Base-by-base conservation (phyloP, 305 asterid genomes). In the Fraxinus baroniana region DNA sequence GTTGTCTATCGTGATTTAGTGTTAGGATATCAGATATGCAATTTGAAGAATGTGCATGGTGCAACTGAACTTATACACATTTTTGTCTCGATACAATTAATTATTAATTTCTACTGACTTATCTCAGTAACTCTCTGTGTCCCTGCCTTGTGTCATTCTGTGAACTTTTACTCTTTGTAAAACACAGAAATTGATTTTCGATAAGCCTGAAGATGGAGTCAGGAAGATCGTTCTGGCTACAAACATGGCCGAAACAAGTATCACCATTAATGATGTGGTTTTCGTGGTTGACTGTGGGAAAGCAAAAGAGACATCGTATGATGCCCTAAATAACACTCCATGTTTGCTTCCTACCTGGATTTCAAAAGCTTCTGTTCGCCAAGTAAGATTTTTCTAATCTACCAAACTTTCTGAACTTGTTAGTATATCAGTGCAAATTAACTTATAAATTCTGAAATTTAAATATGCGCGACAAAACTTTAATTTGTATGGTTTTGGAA, bases 281-380 rank as follows among this genome's bases (percentile, higher is more conserved):
- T 94, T 92, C 88, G 98, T 94, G 89, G 92, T 94, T 64, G 98
- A 94, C 85, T 92, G 97, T 89, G 98, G 98, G 81, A 94, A 94
- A 87, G 97, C 98, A 12, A 94, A 94, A 88, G 98, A 94, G 89
- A 94, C 98, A 77, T 93, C 98, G 73, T 94, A 94, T 90, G 98
- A 94, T 86, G 98, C 98, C 78, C 87, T 94, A 85, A 94, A 94
- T 82, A 94, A 94, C 87, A 94, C 98, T 81, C 98, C 97, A 62
- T 94, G 98, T 88, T 90, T 94, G 91, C 97, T 94, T 83, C 98
- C 98, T 77, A 79, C 98, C 83, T 94, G 98, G 98, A 92, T 94
- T 86, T 94, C 98, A 1, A 92, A 94, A 92, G 98, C 98, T 86
- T 93, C 97, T 79, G 96, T 97, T 77, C 95, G 96, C 77, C 98